Evolutionary conservation across 495 filamentous ascomycete genomes (phyloP), one percentile per base, ranked within the genome.

Genomic region (Evernia prunastri): DNA sequence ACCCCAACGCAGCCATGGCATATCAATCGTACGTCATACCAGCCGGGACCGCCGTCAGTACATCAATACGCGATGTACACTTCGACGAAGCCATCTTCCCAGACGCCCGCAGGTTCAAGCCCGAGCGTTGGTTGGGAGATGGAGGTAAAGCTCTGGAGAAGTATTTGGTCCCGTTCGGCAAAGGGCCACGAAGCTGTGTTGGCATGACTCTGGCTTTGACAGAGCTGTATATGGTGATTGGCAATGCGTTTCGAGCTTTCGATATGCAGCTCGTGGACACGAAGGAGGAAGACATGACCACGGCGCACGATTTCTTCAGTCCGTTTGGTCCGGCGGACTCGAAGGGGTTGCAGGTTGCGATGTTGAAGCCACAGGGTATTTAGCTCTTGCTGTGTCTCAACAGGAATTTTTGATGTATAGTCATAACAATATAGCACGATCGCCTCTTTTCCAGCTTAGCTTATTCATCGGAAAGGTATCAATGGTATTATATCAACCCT

Each of bases 21-120:
- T 63, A 57, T 8, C 42, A 45, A 9, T 15, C 17, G 6, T 57
- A 39, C 35, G 8, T 27, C n/a, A 31, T 63, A 12, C 61, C 66
- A 6, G 29, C 66, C n/a, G 71, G 77, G 64, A 76, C 72, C 6
- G 65, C 72, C 13, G 65, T 80, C 25, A 72, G 75, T 59, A 77
- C 77, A 73, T 71, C 69, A 11, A 37, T 53, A 3, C 23, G 63
- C 37, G 43, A 68, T 25, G 59, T 72, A 47, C 68, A 69, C 45
- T 27, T 45, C 20, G 56, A 65, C 33, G 47, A 47, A 25, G 3
- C 11, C 2, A 67, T 67, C 40, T 72, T 72, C 36, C 59, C 56
- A 9, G 31, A 66, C 15, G 64, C 71, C 4, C 20, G 45, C 1
- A 15, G n/a, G 8, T 72, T 72, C 58, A 47, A 31, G 1, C 70